phyloP scores from a whole-genome alignment of 2,329 filamentous ascomycete species.

The Sporothrix brasiliensis region DNA sequence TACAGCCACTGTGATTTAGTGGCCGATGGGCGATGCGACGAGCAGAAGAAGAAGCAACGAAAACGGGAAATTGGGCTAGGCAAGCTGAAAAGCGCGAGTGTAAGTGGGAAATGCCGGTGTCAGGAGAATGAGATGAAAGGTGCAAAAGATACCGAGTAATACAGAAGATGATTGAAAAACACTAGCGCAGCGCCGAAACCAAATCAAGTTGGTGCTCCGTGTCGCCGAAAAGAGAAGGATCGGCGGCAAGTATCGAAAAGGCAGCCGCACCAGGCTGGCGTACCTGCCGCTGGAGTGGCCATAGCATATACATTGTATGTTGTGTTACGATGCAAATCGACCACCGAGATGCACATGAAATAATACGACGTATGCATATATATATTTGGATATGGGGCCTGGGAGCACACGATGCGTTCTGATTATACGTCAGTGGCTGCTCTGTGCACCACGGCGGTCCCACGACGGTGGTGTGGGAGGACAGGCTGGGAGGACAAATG shows the following conservation, averaged over 20 bases:
- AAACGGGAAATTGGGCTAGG: constrained; percentile 10
- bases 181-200: constrained; percentile 17
- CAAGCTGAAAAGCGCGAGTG: constrained; percentile 19
- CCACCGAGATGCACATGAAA: neutral
- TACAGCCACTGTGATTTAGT: constrained; percentile 3
- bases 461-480: constrained; percentile 4
- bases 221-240: constrained; percentile 19
- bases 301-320: neutral
- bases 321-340: neutral
- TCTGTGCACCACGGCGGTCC: constrained; percentile 1
- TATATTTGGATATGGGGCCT: neutral
- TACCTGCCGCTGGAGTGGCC: neutral
- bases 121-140: neutral
- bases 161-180: neutral
- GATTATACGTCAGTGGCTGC: constrained; percentile 14
- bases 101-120: constrained; percentile 2
- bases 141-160: neutral
- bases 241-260: neutral
- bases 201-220: neutral
- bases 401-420: constrained; percentile 1
- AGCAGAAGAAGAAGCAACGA: neutral
- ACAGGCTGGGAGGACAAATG: neutral
- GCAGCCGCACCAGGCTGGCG: neutral
- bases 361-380: neutral
- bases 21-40: neutral